phyloP scores from a whole-genome alignment of 805 yeast genomes.

The Saturnispora gosingensis region DNA sequence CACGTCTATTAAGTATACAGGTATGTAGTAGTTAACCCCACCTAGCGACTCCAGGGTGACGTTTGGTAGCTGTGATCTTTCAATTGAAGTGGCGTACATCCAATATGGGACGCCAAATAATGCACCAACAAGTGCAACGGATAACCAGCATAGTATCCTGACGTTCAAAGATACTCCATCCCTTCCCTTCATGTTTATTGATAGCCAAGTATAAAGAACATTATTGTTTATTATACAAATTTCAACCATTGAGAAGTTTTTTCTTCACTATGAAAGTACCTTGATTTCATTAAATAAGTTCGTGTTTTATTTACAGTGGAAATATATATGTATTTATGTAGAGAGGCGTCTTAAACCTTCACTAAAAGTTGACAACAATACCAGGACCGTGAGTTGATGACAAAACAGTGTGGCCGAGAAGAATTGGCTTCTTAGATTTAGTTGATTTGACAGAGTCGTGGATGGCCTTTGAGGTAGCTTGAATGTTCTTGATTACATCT shows the following conservation, averaged over 20 bases:
- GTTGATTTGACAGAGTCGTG: slow-evolving; percentile 43
- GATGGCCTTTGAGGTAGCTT: slow-evolving; percentile 57
- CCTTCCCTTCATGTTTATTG: neutral
- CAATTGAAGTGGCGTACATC: slow-evolving; percentile 49
- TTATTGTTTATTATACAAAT: neutral
- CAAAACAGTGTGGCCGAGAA: slow-evolving; percentile 60
- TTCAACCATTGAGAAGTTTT: neutral
- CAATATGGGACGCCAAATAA: slow-evolving; percentile 52
- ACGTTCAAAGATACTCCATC: neutral
- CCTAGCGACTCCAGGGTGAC: slow-evolving; percentile 15
- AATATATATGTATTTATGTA: neutral
- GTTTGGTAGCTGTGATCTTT: slow-evolving; percentile 51
- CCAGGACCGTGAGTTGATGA: slow-evolving; percentile 75
- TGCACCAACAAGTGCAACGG: slow-evolving; percentile 22
- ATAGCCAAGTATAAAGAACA: neutral
- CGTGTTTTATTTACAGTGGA: neutral
- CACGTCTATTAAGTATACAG: slow-evolving; percentile 32
- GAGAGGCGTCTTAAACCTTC: neutral
- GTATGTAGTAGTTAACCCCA: slow-evolving; percentile 30
- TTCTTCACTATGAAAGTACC: neutral
- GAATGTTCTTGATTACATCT: slow-evolving; percentile 63
- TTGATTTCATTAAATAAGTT: neutral
- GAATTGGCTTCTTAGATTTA: slow-evolving; percentile 57
- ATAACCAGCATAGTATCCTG: slow-evolving; percentile 16
- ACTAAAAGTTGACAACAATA: slow-evolving; percentile 48